phyloP scores from a whole-genome alignment of 2,329 filamentous ascomycete species.

The Cucurbitaria berberidis region DNA sequence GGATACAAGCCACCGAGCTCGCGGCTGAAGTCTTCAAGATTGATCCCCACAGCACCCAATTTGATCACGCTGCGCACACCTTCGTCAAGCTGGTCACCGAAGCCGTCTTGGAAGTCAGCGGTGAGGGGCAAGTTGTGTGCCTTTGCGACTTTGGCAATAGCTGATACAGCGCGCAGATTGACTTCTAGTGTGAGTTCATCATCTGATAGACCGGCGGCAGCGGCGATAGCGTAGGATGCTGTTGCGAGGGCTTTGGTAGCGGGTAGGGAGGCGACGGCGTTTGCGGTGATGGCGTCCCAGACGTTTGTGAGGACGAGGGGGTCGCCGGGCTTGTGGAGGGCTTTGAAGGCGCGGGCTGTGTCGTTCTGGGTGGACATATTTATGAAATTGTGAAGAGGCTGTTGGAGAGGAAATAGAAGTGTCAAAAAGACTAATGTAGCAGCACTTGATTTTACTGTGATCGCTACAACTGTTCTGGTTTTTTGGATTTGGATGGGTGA shows the following conservation, averaged over 20 bases:
- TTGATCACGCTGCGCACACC: slow-evolving; percentile 56
- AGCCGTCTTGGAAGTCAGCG: slow-evolving; percentile 68
- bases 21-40: slow-evolving; percentile 61
- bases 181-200: slow-evolving; percentile 55
- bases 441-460: no score
- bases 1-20: slow-evolving; percentile 46
- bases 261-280: slow-evolving; percentile 54
- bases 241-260: slow-evolving; percentile 50
- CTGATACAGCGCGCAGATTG: slow-evolving; percentile 57
- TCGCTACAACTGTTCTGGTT: not conserved
- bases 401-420: no score
- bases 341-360: slow-evolving; percentile 2
- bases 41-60: slow-evolving; percentile 62
- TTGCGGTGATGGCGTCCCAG: slow-evolving; percentile 52
- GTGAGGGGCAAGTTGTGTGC: slow-evolving; percentile 57
- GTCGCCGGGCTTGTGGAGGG: slow-evolving; percentile 58
- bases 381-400: not conserved
- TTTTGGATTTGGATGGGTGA: not conserved
- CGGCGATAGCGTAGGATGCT: slow-evolving; percentile 45
- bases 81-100: slow-evolving; percentile 55
- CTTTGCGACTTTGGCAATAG: slow-evolving; percentile 54
- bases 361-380: slow-evolving; percentile 1
- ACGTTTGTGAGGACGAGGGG: slow-evolving; percentile 46
- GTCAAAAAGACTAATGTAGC: no score
- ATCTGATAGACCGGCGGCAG: slow-evolving; percentile 40